These are phyloP conservation scores for Tylopilus plumbeoviolaceoides DNA, from an alignment of 768 basidiomycete species.

Conservation along the genomic window DNA sequence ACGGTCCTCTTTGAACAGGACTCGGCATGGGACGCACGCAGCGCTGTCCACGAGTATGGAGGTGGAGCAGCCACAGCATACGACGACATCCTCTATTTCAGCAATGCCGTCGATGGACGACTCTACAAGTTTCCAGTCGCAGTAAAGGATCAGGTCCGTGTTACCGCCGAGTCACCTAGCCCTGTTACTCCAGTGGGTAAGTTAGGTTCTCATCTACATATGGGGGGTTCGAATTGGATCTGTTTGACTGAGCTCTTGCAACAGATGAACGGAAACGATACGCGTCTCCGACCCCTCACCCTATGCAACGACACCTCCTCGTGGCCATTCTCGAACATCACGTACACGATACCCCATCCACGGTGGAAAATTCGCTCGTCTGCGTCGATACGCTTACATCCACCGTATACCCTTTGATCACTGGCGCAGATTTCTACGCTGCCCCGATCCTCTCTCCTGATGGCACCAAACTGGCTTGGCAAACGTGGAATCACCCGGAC, in stretches of 20 bases:
- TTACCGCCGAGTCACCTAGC: not conserved
- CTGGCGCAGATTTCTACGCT: slow-evolving; percentile 2
- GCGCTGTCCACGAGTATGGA: not conserved
- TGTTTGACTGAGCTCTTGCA: too few species aligned
- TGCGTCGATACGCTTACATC: not conserved
- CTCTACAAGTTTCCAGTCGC: not conserved
- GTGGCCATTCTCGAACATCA: slow-evolving; percentile 1
- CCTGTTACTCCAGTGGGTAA: not conserved
- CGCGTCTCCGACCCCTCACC: slow-evolving; percentile 2
- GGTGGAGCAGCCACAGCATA: not conserved
- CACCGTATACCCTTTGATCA: not conserved
- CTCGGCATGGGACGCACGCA: slow-evolving; percentile 1
- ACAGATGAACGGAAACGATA: not conserved
- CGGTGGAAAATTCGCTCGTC: not conserved
- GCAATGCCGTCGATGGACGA: not conserved
- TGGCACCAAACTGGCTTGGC: slow-evolving; percentile 1
- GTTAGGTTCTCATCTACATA: not conserved
- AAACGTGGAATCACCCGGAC: slow-evolving; percentile 1
- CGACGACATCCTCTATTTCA: not conserved
- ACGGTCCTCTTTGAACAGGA: slow-evolving; percentile 1
- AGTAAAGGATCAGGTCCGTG: too few species aligned
- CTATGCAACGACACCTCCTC: not conserved
- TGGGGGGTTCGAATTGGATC: not conserved
- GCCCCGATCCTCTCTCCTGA: slow-evolving; percentile 1
- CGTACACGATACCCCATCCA: not conserved